Percentiles rank a stretch among this genome's conserved stretches.
Evolutionary conservation across 192 early-diverging fungal genomes (phyloP).

Genomic region (Thoreauomyces humboldtii): DNA sequence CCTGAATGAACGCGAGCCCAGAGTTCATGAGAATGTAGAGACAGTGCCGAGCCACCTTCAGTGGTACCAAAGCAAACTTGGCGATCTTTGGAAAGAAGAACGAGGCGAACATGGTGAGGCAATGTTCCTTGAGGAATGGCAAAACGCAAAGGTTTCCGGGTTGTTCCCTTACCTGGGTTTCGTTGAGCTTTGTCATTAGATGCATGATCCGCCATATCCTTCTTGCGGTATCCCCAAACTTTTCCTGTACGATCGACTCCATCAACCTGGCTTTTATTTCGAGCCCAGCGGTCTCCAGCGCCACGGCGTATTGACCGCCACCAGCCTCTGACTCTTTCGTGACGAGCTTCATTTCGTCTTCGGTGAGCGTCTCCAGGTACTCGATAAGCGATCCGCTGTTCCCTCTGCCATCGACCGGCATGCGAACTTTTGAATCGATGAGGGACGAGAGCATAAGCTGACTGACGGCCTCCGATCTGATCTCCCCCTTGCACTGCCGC

Average conservation of each 20-base stretch:
- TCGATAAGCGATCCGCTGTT: conserved; percentile 23
- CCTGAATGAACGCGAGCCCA: conserved; percentile 49
- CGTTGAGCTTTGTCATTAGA: conserved; percentile 38
- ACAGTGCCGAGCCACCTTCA: conserved; percentile 40
- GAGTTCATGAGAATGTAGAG: conserved; percentile 34
- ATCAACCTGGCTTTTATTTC: conserved; percentile 26
- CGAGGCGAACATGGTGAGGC: too few species aligned
- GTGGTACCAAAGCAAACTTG: conserved; percentile 41
- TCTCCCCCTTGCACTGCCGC: conserved; percentile 33
- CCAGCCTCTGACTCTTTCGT: conserved; percentile 38
- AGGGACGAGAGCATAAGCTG: conserved; percentile 17
- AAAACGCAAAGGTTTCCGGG: neutral
- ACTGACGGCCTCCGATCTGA: conserved; percentile 15
- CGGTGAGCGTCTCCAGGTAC: conserved; percentile 37
- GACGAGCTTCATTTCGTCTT: conserved; percentile 35
- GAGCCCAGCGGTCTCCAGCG: conserved; percentile 7
- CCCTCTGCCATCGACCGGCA: conserved; percentile 17
- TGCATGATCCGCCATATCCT: conserved; percentile 43
- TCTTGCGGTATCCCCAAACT: conserved; percentile 34
- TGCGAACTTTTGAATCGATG: neutral
- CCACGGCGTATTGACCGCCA: conserved; percentile 37
- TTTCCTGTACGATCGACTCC: conserved; percentile 35
- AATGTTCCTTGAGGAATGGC: too few species aligned
- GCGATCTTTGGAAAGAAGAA: conserved; percentile 29
- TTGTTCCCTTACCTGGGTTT: conserved; percentile 33